These are phyloP conservation scores for Termitomyces titanicus DNA, from an alignment of 768 basidiomycete genomes.

Conservation along the genomic window DNA sequence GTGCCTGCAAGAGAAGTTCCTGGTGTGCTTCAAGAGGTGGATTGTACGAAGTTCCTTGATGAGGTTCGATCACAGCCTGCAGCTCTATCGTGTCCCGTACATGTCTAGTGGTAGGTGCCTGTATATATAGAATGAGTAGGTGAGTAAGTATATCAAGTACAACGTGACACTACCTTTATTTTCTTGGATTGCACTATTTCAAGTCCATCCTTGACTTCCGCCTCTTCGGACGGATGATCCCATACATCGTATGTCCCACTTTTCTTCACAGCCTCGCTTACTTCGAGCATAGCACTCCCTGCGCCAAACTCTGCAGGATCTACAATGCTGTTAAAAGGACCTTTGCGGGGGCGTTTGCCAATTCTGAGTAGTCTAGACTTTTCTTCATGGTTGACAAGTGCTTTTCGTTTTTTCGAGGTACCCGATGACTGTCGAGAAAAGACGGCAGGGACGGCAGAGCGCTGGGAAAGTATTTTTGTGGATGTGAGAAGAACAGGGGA, in stretches of 20 bases:
- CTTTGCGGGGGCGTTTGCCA: slow-evolving; percentile 66
- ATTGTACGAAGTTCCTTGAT: slow-evolving; percentile 87
- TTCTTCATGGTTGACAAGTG: slow-evolving; percentile 54
- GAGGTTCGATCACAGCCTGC: slow-evolving; percentile 67
- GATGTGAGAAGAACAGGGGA: slow-evolving; percentile 57
- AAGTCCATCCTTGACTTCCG: slow-evolving; percentile 32
- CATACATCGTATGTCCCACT: slow-evolving; percentile 70
- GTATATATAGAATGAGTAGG: neutral
- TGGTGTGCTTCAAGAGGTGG: slow-evolving; percentile 72
- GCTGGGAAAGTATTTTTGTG: slow-evolving; percentile 75
- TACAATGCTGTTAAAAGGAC: slow-evolving; percentile 68
- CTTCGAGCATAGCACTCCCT: slow-evolving; percentile 61
- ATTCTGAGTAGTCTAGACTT: slow-evolving; percentile 75
- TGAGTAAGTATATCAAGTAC: too few species aligned
- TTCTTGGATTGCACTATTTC: slow-evolving; percentile 38
- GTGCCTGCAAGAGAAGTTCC: slow-evolving; percentile 65
- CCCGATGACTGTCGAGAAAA: slow-evolving; percentile 47
- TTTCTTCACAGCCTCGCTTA: slow-evolving; percentile 65
- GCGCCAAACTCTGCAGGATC: slow-evolving; percentile 65
- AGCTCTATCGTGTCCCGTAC: slow-evolving; percentile 53
- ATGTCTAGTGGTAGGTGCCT: slow-evolving; percentile 48
- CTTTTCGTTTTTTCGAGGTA: slow-evolving; percentile 38
- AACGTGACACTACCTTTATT: too few species aligned
- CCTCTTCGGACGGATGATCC: slow-evolving; percentile 32
- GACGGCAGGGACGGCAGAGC: slow-evolving; percentile 86